phyloP scores from a whole-genome alignment of 148 eudicot genomes.

The Persicaria tinctoria region DNA sequence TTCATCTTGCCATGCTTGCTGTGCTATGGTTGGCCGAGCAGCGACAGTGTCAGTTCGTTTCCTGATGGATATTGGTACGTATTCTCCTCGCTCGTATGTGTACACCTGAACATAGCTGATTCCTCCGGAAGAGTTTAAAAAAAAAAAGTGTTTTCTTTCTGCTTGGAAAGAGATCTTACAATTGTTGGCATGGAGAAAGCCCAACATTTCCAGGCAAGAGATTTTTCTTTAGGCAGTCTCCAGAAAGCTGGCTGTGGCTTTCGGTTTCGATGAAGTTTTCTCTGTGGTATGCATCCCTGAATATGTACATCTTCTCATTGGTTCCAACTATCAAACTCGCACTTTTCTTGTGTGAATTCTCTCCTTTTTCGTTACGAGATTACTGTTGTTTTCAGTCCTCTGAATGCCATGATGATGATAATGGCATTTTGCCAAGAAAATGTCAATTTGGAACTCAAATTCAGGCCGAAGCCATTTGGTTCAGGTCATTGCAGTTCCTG shows the following conservation, averaged over 20 bases:
- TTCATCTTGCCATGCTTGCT: not conserved
- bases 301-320: conserved; percentile 1
- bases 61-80: not conserved
- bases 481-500: too few relatives aligned
- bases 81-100: not conserved
- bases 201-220: conserved; percentile 2
- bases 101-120: conserved; percentile 9
- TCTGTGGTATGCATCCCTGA: not conserved
- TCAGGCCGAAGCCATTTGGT: too few relatives aligned
- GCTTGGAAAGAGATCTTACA: conserved; percentile 10
- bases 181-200: conserved; percentile 1
- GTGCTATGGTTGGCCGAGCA: not conserved
- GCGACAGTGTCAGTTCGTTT: not conserved
- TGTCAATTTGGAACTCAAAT: too few relatives aligned
- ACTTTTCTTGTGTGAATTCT: conserved; percentile 2
- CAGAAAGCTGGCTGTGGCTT: not conserved
- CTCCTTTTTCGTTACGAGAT: not conserved
- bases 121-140: not conserved
- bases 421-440: too few relatives aligned
- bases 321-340: conserved; percentile 6
- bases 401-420: too few relatives aligned
- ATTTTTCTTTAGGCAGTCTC: not conserved
- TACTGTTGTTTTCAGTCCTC: too few relatives aligned
- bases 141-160: not conserved
- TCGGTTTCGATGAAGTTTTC: not conserved